A percentile compares a stretch with the other conserved stretches of the same genome.
Conservation (phyloP, 805 yeast genomes). For the Vanderwaltozyma verrucispora region DNA sequence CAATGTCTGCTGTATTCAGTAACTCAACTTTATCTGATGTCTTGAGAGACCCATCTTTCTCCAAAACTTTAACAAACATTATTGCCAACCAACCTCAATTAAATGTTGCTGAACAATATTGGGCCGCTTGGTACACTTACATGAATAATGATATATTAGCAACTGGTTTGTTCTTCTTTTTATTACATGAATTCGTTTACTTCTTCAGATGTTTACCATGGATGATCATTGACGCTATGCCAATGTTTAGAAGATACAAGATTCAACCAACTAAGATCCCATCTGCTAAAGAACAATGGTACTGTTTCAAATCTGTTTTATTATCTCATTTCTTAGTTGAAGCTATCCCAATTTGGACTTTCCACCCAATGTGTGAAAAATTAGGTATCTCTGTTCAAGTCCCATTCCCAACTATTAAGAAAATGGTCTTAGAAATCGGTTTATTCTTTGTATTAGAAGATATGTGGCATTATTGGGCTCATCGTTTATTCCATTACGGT, state of each 20-base stretch:
- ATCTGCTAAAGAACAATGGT: constrained; percentile 77
- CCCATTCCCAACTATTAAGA: constrained; percentile 67
- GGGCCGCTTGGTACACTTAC: constrained; percentile 87
- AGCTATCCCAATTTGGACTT: constrained; percentile 93
- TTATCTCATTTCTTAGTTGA: constrained; percentile 85
- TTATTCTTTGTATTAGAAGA: constrained; percentile 83
- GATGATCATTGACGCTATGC: constrained; percentile 77
- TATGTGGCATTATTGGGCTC: constrained; percentile 95
- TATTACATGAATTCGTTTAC: constrained; percentile 78
- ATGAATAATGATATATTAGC: constrained; percentile 84
- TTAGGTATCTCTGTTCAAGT: constrained; percentile 70
- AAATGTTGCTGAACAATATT: constrained; percentile 50
- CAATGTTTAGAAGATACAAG: constrained; percentile 77
- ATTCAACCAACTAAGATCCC: constrained; percentile 84
- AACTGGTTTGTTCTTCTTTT: constrained; percentile 77
- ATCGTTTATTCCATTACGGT: constrained; percentile 82
- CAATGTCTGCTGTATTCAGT: constrained; percentile 28
- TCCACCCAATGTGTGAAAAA: constrained; percentile 82
- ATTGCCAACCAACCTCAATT: constrained; percentile 34
- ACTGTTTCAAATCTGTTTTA: constrained; percentile 77
- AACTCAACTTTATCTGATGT: constrained; percentile 24
- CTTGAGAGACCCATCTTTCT: constrained; percentile 22
- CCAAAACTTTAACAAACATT: constrained; percentile 30
- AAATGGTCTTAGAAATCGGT: constrained; percentile 55
- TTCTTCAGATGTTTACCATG: constrained; percentile 91